Base-by-base conservation (phyloP, 495 filamentous ascomycete species). In the Xylaria sp. region DNA sequence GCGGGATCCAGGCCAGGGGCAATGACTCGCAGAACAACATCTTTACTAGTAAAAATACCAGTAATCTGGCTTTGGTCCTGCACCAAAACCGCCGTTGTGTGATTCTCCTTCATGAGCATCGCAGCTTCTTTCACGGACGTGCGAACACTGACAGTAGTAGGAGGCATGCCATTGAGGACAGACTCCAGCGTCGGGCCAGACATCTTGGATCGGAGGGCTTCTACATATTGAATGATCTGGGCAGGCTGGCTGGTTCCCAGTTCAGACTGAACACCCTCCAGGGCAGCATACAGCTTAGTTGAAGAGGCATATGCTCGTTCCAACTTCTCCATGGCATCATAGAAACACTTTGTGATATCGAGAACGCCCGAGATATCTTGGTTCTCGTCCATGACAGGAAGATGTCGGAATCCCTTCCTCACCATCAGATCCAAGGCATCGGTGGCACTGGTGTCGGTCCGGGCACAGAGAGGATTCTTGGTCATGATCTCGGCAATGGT, bases 341-440 rank as follows among this genome's bases (percentile, higher is more conserved):
- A 99, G 83, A 99, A 99, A 83, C 96, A 99, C 82, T 98, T 99
- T 35, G 96, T 99, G 77, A 99, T 99, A 85, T 99, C 96, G 57
- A 99, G 86, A 72, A 99, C 94, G 83, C 96, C 96, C 21, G 95
- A 97, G 69, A 99, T 99, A 78, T 99, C 94, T 79, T 98, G 95
- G 82, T 98, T 97, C 86, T 99, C 96, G 80, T 99, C 96, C 96
- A 99, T 99, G 55, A 99, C 96, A 3, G 96, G 96, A 72, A 99
- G 81, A 88, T 99, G 96, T 75, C 96, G 88, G 85, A 99, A 99
- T 17, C 96, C 96, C 82, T 98, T 99, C 68, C 94, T 87, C 61
- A 99, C 96, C 96, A 99, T 99, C 61, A 99, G 86, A 79, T 99
- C 95, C 70, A 99, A 84, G 31, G 96, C 96, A 83, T 99, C 96